Percentiles rank a stretch among this genome's conserved stretches.
Conservation (phyloP, 2,329 filamentous ascomycete genomes). For the Cytospora piceae region DNA sequence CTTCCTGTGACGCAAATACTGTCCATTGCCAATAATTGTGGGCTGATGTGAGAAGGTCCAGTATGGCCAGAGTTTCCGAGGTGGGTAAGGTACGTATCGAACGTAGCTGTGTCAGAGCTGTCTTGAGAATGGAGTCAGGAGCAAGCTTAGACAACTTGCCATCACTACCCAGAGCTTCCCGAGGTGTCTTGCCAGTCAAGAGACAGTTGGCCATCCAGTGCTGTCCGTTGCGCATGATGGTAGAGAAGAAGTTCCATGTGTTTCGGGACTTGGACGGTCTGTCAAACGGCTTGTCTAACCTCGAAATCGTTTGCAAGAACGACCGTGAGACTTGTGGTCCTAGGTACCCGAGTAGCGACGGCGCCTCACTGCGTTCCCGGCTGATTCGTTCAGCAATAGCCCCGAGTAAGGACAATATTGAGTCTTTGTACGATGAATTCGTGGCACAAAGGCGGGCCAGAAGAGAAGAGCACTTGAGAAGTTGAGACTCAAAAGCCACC, state of each 20-base stretch:
- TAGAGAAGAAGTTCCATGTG: slow-evolving; percentile 85
- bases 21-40: slow-evolving; percentile 98
- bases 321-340: slow-evolving; percentile 81
- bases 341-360: slow-evolving; percentile 91
- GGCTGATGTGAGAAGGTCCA: slow-evolving; percentile 85
- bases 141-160: slow-evolving; percentile 54
- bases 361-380: slow-evolving; percentile 71
- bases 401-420: slow-evolving; percentile 71
- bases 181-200: slow-evolving; percentile 83
- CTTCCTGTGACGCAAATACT: slow-evolving; percentile 76
- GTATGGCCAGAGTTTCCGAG: slow-evolving; percentile 71
- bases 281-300: slow-evolving; percentile 75
- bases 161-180: slow-evolving; percentile 68
- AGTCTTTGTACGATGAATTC: slow-evolving; percentile 66
- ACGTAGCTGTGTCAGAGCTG: slow-evolving; percentile 72
- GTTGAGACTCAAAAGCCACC: slow-evolving; percentile 71
- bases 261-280: slow-evolving; percentile 66
- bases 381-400: slow-evolving; percentile 73
- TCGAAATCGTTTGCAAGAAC: slow-evolving; percentile 78
- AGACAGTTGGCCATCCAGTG: slow-evolving; percentile 96
- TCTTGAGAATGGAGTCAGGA: slow-evolving; percentile 69
- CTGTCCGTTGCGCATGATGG: slow-evolving; percentile 85
- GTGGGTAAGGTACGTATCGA: slow-evolving; percentile 66
- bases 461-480: slow-evolving; percentile 80
- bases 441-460: slow-evolving; percentile 76